A percentile compares a stretch with the other conserved stretches of the same genome.
phyloP scores from a whole-genome alignment of 164 flowering plant species.

The Protea cynaroides region DNA sequence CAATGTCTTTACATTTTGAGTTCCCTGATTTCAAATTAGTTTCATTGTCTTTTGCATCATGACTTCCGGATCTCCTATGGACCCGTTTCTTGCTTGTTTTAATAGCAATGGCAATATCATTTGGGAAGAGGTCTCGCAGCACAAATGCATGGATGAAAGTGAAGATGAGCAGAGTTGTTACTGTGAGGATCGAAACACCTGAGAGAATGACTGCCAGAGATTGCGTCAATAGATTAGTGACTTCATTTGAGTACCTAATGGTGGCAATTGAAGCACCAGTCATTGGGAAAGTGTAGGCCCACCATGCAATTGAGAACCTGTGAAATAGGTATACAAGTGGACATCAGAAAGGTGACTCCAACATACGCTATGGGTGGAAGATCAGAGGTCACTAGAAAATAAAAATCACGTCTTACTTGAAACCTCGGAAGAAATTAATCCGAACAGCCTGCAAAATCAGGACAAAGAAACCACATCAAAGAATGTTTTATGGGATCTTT shows the following conservation, averaged over 20 bases:
- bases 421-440: not conserved
- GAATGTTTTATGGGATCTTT: not conserved
- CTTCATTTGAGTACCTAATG: not conserved
- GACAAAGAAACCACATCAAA: not conserved
- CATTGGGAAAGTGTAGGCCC: not conserved
- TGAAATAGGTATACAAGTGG: not conserved
- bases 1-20: slow-evolving; percentile 30
- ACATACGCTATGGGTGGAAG: not conserved
- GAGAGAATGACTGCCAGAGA: slow-evolving; percentile 41
- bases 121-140: slow-evolving; percentile 72
- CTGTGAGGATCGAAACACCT: slow-evolving; percentile 42
- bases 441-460: not conserved
- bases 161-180: slow-evolving; percentile 48
- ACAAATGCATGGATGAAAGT: slow-evolving; percentile 71
- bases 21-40: slow-evolving; percentile 24
- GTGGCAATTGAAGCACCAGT: not conserved
- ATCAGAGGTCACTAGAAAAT: not conserved
- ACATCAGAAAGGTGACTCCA: not conserved
- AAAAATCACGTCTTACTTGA: not conserved
- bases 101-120: slow-evolving; percentile 85
- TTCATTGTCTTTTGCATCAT: slow-evolving; percentile 36
- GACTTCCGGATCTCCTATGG: slow-evolving; percentile 36
- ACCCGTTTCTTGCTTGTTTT: slow-evolving; percentile 37
- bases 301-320: not conserved
- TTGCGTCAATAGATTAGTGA: slow-evolving; percentile 33